These are phyloP conservation scores for Copromyces sp. DNA, from an alignment of 495 filamentous ascomycete genomes.

Conservation along the genomic window DNA sequence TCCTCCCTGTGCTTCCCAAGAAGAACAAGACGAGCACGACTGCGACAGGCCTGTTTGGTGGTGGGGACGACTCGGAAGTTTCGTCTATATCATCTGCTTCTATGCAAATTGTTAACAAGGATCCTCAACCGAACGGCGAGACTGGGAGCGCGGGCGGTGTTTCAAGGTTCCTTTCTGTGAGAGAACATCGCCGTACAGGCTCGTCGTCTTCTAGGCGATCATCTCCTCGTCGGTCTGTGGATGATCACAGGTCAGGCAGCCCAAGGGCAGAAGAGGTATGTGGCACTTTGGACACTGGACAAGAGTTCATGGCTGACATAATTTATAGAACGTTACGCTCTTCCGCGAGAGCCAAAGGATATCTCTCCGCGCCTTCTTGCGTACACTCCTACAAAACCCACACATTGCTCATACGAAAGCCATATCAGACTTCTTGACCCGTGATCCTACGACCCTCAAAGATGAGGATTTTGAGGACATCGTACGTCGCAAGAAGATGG, in stretches of 20 bases:
- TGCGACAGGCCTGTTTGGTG: constrained; percentile 41
- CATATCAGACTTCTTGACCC: constrained; percentile 71
- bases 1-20: constrained; percentile 73
- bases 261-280: constrained; percentile 13
- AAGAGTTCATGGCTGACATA: background rate
- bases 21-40: constrained; percentile 76
- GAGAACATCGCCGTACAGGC: constrained; percentile 26
- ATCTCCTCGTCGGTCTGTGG: constrained; percentile 32
- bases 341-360: constrained; percentile 88
- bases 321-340: constrained; percentile 42
- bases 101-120: constrained; percentile 33
- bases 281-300: background rate
- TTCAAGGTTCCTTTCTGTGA: constrained; percentile 35
- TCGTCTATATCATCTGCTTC: constrained; percentile 72
- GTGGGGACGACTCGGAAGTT: constrained; percentile 55
- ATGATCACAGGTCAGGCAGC: constrained; percentile 7
- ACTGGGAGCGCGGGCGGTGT: constrained; percentile 8
- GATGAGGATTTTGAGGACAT: constrained; percentile 82
- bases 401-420: constrained; percentile 72
- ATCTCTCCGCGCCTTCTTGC: constrained; percentile 80
- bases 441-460: constrained; percentile 54
- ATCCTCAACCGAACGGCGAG: constrained; percentile 12
- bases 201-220: constrained; percentile 19
- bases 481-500: constrained; percentile 64
- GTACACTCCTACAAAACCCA: constrained; percentile 71